These are phyloP conservation scores for Waltiozyma sp. DNA, from an alignment of 1,139 yeast species.

Conservation along the genomic window DNA sequence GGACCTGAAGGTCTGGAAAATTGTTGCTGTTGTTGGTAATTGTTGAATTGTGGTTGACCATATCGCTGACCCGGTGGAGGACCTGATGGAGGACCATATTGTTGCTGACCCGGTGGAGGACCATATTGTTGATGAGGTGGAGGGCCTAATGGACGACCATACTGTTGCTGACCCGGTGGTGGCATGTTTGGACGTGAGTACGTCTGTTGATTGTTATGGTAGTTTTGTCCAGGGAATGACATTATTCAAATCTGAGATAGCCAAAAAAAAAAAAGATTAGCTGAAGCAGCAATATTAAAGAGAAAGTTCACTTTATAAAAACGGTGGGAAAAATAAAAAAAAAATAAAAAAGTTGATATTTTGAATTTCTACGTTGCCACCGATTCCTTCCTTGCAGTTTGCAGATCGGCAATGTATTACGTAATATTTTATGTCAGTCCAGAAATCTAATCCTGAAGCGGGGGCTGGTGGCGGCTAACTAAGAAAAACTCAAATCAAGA, in stretches of 20 bases:
- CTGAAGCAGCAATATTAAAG: no score
- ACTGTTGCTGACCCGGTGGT: neutral
- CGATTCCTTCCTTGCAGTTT: no score
- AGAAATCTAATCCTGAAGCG: no score
- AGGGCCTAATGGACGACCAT: neutral
- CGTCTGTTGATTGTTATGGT: neutral
- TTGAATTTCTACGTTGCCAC: no score
- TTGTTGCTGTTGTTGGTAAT: neutral
- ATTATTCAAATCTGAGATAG: neutral
- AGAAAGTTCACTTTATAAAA: no score
- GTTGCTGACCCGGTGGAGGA: neutral
- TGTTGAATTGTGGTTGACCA: neutral
- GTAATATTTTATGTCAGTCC: no score
- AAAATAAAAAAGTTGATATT: no score
- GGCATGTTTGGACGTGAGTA: neutral
- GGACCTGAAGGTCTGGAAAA: constrained; percentile 1
- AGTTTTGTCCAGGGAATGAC: neutral
- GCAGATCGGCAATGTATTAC: no score
- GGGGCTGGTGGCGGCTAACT: no score
- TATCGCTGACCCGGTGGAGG: neutral
- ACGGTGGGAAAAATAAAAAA: no score
- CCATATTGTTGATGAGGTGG: neutral
- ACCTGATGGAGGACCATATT: neutral
- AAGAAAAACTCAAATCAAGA: no score
- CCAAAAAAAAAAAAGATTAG: no score